Percentiles rank a stretch among this genome's conserved stretches.
These are phyloP conservation scores for Pythium chondricola DNA, from an alignment of 352 stramenopile species.

Conservation along the genomic window DNA sequence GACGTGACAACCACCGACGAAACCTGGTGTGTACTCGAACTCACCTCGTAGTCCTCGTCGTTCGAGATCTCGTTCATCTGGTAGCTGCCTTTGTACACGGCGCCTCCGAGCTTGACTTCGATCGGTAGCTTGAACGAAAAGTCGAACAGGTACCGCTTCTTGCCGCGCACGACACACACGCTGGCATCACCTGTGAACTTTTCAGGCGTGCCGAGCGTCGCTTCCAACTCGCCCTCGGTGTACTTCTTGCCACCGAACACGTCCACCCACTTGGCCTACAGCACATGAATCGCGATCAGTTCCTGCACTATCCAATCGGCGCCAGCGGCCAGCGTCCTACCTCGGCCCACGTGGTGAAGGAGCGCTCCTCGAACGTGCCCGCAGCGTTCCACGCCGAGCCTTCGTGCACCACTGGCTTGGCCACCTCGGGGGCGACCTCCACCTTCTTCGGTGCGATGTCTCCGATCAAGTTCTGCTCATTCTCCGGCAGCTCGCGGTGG, in stretches of 20 bases:
- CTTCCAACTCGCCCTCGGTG: slow-evolving; percentile 31
- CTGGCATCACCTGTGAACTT: slow-evolving; percentile 82
- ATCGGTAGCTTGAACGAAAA: slow-evolving; percentile 77
- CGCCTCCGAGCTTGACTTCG: slow-evolving; percentile 46
- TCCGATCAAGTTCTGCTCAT: slow-evolving; percentile 95
- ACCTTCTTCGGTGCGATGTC: slow-evolving; percentile 91
- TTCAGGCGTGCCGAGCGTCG: slow-evolving; percentile 50
- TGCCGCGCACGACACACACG: slow-evolving; percentile 83
- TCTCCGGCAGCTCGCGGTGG: slow-evolving; percentile 94
- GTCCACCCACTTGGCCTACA: slow-evolving; percentile 50
- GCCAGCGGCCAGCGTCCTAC: slow-evolving; percentile 7
- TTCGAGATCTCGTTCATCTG: slow-evolving; percentile 83
- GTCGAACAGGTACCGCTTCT: slow-evolving; percentile 87
- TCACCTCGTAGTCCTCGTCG: slow-evolving; percentile 82
- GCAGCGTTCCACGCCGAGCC: slow-evolving; percentile 90
- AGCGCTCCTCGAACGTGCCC: slow-evolving; percentile 88
- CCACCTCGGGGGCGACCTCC: slow-evolving; percentile 28
- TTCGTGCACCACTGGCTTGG: slow-evolving; percentile 35
- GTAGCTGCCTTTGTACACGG: slow-evolving; percentile 57
- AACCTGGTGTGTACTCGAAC: neutral
- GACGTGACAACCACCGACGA: neutral
- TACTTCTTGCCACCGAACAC: slow-evolving; percentile 40
- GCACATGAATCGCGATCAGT: neutral
- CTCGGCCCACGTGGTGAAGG: slow-evolving; percentile 84
- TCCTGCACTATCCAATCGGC: neutral